Conservation (phyloP, 139 green algal species). For the Chlamydomonas schloesseri region DNA sequence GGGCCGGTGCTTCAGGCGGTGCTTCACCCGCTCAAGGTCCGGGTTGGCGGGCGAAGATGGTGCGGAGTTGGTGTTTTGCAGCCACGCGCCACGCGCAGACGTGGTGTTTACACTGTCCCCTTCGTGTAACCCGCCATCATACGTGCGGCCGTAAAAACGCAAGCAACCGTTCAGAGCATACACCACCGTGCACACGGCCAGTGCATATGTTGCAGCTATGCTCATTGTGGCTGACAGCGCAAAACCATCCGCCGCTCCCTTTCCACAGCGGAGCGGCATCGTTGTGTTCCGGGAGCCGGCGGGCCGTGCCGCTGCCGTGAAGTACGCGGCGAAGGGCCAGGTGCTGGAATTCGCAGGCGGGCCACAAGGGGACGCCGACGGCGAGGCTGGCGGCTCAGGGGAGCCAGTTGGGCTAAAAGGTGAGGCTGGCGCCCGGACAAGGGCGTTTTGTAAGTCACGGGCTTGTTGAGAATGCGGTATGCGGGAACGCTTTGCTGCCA, state of each 20-base stretch:
- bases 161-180: no score
- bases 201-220: no score
- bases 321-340: slow-evolving; percentile 11
- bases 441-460: not conserved
- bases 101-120: no score
- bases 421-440: not conserved
- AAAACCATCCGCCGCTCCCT: no score
- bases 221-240: no score
- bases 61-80: not conserved
- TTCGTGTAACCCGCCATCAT: no score
- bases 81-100: no score
- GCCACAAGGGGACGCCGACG: not conserved
- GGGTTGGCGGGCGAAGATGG: not conserved
- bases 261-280: slow-evolving; percentile 61
- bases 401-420: slow-evolving; percentile 65
- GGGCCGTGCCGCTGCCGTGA: not conserved
- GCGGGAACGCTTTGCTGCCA: no score
- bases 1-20: slow-evolving; percentile 67
- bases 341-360: slow-evolving; percentile 20
- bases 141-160: no score
- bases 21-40: slow-evolving; percentile 67
- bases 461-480: no score
- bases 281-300: slow-evolving; percentile 60
- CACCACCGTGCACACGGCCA: no score
- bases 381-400: slow-evolving; percentile 27